phyloP scores from a whole-genome alignment of 345 rosid species.

The Eucalyptus albens region DNA sequence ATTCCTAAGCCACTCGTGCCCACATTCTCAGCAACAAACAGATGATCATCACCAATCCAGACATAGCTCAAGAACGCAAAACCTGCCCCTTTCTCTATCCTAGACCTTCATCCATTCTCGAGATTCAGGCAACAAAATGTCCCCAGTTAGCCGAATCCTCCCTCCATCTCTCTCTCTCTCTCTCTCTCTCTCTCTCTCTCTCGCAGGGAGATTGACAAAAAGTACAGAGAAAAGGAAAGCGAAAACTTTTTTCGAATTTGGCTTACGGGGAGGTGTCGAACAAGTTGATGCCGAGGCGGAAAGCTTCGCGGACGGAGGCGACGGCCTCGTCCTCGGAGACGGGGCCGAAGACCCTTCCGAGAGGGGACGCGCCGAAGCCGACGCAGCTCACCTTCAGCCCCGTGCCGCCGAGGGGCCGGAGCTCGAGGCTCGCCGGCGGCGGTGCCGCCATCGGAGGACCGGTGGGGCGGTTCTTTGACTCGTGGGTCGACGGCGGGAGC shows the following conservation, averaged over 20 bases:
- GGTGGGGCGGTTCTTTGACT: accelerated
- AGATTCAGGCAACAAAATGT: background rate
- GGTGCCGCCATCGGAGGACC: background rate
- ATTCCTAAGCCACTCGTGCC: background rate
- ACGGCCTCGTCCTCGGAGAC: conserved; percentile 75
- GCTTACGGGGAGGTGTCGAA: conserved; percentile 95
- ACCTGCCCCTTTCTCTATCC: background rate
- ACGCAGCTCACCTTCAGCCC: conserved; percentile 67
- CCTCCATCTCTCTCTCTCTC: background rate
- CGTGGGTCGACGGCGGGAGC: background rate
- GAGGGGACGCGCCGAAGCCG: conserved; percentile 92
- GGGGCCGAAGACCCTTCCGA: conserved; percentile 75
- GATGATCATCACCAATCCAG: background rate
- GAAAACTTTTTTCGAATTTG: background rate
- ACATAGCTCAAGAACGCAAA: background rate
- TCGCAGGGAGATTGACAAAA: background rate
- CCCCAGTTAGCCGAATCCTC: background rate
- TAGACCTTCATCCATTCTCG: background rate
- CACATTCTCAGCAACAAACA: background rate
- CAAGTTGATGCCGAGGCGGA: conserved; percentile 84
- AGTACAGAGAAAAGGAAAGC: background rate
- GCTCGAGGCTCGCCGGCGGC: conserved; percentile 30
- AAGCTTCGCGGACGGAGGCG: conserved; percentile 72
- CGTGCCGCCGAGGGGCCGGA: conserved; percentile 50
- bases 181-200: background rate